These are phyloP conservation scores for Fraxinus latifolia DNA, from an alignment of 305 asterid species.

Conservation along the genomic window DNA sequence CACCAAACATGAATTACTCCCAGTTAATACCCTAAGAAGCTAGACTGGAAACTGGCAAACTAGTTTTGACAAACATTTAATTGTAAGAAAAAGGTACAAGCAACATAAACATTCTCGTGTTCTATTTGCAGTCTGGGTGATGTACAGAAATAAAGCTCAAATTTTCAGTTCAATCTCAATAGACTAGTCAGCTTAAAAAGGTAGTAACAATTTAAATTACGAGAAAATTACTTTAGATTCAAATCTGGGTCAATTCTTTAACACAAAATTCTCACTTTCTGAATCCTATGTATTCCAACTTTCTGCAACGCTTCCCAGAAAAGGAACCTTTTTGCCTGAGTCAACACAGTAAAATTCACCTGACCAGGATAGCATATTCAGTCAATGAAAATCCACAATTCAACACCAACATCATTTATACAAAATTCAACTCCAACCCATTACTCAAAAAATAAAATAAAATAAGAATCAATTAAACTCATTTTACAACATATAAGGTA, in stretches of 20 bases:
- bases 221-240: slow-evolving; percentile 5
- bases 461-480: background rate
- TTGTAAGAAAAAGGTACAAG: background rate
- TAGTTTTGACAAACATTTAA: background rate
- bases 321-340: background rate
- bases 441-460: background rate
- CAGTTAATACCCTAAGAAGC: background rate
- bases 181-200: background rate
- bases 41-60: background rate
- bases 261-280: background rate
- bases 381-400: background rate
- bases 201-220: background rate
- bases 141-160: background rate
- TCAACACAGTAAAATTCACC: slow-evolving; percentile 2
- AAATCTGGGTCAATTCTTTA: background rate
- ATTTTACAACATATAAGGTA: background rate
- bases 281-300: background rate
- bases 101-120: background rate
- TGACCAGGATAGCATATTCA: background rate
- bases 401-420: background rate
- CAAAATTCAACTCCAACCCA: background rate
- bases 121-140: background rate
- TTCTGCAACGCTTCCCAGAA: background rate
- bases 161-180: background rate
- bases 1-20: background rate